Conservation (phyloP, 129 eudicot genomes). For the Helianthus tuberosus region DNA sequence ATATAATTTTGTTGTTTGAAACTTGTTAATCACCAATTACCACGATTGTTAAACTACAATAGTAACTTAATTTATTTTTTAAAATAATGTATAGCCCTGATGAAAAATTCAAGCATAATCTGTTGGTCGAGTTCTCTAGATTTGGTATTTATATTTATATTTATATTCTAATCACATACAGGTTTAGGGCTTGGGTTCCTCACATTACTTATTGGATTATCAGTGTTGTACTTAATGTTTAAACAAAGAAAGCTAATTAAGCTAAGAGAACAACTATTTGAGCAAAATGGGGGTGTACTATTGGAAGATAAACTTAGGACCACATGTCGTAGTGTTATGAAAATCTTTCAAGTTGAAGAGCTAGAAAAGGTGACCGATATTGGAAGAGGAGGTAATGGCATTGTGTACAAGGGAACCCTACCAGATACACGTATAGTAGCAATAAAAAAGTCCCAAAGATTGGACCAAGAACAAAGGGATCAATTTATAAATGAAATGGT, state of each 20-base stretch:
- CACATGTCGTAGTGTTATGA: no score
- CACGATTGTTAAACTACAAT: no score
- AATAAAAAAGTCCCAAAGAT: slow-evolving; percentile 42
- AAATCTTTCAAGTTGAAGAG: no score
- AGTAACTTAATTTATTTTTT: no score
- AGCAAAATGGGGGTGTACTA: slow-evolving; percentile 55
- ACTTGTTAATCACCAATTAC: no score
- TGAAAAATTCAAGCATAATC: no score
- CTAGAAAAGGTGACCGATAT: slow-evolving; percentile 37
- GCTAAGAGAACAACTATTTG: slow-evolving; percentile 43
- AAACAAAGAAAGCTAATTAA: slow-evolving; percentile 38
- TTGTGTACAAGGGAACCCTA: slow-evolving; percentile 7
- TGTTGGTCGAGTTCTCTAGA: no score
- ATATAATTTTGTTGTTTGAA: no score
- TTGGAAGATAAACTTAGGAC: not conserved
- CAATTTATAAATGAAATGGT: not conserved
- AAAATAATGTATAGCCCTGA: no score
- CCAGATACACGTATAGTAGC: slow-evolving; percentile 43
- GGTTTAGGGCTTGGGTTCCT: slow-evolving; percentile 39
- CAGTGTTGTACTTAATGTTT: slow-evolving; percentile 21
- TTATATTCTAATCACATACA: not conserved
- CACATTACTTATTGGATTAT: slow-evolving; percentile 21
- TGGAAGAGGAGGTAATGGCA: slow-evolving; percentile 43
- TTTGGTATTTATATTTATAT: no score
- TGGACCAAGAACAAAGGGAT: slow-evolving; percentile 49